Evolutionary conservation across 139 green algal genomes (phyloP).

Genomic region (Coelastrella sp.): DNA sequence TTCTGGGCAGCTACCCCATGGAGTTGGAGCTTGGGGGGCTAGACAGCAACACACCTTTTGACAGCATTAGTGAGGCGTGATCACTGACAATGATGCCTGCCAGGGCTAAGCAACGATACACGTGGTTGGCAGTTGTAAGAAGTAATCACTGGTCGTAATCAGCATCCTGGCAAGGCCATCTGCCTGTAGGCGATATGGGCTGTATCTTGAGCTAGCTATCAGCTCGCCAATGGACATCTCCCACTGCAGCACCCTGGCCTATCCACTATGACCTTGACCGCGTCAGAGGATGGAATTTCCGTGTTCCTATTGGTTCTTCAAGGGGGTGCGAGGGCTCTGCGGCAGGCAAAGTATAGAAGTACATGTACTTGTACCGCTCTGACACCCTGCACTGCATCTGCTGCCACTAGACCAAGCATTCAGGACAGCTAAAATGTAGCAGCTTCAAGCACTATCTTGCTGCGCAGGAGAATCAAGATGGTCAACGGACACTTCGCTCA

Average conservation of each 20-base stretch:
- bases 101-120: background rate
- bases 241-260: no score
- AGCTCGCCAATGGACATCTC: no score
- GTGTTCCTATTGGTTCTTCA: background rate
- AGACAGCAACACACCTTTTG: slow-evolving; percentile 43
- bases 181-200: no score
- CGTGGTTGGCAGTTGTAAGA: no score
- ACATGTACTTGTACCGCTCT: background rate
- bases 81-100: background rate
- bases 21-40: slow-evolving; percentile 64
- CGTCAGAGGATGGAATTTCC: background rate
- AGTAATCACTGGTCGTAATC: no score
- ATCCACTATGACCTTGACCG: no score
- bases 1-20: slow-evolving; percentile 94
- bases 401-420: background rate
- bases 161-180: no score
- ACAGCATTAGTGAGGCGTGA: slow-evolving; percentile 34
- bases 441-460: no score
- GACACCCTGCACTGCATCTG: background rate
- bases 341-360: background rate
- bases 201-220: no score
- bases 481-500: background rate
- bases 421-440: no score
- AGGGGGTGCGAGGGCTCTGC: background rate
- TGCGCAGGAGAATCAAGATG: no score